A percentile compares a stretch with the other conserved stretches of the same genome.
These are phyloP conservation scores for Russula earlei DNA, from an alignment of 768 basidiomycete genomes.

Conservation along the genomic window DNA sequence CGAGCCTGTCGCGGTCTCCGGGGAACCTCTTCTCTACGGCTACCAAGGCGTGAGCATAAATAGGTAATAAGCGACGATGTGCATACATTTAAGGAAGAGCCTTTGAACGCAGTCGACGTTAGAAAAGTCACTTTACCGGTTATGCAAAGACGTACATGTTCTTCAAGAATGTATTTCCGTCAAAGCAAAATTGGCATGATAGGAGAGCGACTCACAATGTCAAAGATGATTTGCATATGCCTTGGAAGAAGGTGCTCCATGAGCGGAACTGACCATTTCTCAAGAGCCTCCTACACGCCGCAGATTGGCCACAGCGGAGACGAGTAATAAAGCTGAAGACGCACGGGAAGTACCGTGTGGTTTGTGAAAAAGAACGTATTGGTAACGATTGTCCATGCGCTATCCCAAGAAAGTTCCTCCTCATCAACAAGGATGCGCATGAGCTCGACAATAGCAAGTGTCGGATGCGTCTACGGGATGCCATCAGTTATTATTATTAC, in stretches of 20 bases:
- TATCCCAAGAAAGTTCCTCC: conserved; percentile 75
- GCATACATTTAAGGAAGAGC: conserved; percentile 62
- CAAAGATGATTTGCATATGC: conserved; percentile 88
- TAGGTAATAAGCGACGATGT: background rate
- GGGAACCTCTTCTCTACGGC: conserved; percentile 90
- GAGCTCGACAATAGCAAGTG: conserved; percentile 88
- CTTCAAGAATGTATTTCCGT: conserved; percentile 25
- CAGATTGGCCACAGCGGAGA: background rate
- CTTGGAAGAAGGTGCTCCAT: conserved; percentile 80
- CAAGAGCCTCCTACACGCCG: conserved; percentile 55
- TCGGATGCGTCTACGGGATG: conserved; percentile 75
- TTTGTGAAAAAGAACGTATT: conserved; percentile 95
- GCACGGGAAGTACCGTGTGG: conserved; percentile 82
- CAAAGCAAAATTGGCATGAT: conserved; percentile 25
- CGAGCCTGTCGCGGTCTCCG: conserved; percentile 68
- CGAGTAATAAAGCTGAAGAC: conserved; percentile 23
- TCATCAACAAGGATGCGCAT: conserved; percentile 91
- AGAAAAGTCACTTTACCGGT: background rate
- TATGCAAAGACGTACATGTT: conserved; percentile 36
- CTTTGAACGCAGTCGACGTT: conserved; percentile 24
- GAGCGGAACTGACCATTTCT: conserved; percentile 89
- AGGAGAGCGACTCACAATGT: conserved; percentile 43
- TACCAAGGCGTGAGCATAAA: conserved; percentile 23
- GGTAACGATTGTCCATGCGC: conserved; percentile 82
- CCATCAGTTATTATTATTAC: background rate